phyloP scores from a whole-genome alignment of 2,329 filamentous ascomycete species.

The Cordyceps javanica region DNA sequence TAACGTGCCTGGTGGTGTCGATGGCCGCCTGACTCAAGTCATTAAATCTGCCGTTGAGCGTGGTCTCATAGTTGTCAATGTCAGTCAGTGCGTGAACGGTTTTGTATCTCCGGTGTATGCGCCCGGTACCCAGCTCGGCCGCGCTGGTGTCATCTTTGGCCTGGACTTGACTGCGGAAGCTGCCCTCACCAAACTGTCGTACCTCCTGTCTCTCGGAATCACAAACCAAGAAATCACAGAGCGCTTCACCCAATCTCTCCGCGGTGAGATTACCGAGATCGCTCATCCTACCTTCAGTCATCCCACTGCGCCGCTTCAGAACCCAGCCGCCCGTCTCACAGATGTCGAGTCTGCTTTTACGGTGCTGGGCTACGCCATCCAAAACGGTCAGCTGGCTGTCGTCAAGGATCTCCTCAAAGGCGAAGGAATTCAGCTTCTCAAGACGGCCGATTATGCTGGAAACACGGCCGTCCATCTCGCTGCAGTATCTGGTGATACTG shows the following conservation, averaged over 20 bases:
- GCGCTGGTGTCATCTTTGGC: slow-evolving; percentile 82
- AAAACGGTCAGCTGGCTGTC: slow-evolving; percentile 59
- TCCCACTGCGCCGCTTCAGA: slow-evolving; percentile 49
- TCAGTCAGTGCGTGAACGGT: slow-evolving; percentile 79
- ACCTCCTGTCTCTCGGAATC: slow-evolving; percentile 65
- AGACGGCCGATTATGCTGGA: slow-evolving; percentile 72
- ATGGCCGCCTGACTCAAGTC: slow-evolving; percentile 72
- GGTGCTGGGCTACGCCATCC: slow-evolving; percentile 67
- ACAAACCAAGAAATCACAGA: slow-evolving; percentile 58
- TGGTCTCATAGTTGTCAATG: slow-evolving; percentile 81
- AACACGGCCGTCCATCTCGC: slow-evolving; percentile 63
- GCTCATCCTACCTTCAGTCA: slow-evolving; percentile 70
- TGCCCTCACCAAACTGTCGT: slow-evolving; percentile 84
- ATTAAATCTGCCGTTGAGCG: slow-evolving; percentile 71
- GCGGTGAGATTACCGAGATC: slow-evolving; percentile 80
- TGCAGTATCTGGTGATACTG: slow-evolving; percentile 45
- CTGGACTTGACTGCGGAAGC: slow-evolving; percentile 87
- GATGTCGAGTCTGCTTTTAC: slow-evolving; percentile 57
- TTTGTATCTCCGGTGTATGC: slow-evolving; percentile 75
- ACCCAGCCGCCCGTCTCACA: slow-evolving; percentile 37
- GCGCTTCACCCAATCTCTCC: slow-evolving; percentile 67
- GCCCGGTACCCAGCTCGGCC: slow-evolving; percentile 68
- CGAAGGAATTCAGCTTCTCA: slow-evolving; percentile 61
- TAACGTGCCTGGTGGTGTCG: slow-evolving; percentile 77
- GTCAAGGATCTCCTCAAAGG: slow-evolving; percentile 62